Conservation (phyloP, 257 asterid genomes). For the Ilex asprella region DNA sequence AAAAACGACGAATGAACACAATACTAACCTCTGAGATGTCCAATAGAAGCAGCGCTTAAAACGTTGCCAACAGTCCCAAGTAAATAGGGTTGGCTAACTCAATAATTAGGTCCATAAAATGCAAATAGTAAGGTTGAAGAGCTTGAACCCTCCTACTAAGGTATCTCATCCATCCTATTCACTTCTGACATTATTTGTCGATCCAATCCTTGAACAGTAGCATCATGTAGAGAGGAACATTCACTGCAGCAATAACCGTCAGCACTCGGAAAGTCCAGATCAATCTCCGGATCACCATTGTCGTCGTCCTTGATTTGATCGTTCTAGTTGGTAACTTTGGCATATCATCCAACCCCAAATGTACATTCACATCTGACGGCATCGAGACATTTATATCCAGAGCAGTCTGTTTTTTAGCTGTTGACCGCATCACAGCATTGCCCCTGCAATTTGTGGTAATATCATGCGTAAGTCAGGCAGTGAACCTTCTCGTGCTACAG, state of each 20-base stretch:
- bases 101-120: no score
- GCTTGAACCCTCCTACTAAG: no score
- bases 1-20: no score
- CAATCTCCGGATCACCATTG: constrained; percentile 53
- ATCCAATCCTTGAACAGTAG: constrained; percentile 91
- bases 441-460: constrained; percentile 44
- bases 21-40: no score
- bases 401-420: constrained; percentile 44
- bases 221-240: constrained; percentile 73
- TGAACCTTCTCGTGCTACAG: no score
- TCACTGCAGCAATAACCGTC: constrained; percentile 55
- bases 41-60: no score
- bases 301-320: constrained; percentile 39
- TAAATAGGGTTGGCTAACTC: no score
- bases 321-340: constrained; percentile 26
- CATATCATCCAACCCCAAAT: constrained; percentile 30
- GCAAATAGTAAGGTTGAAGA: no score
- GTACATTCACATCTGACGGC: constrained; percentile 41
- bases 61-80: no score
- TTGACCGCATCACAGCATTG: constrained; percentile 65
- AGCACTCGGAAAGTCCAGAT: constrained; percentile 43
- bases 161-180: neutral
- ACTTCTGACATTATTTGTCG: constrained; percentile 38
- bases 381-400: constrained; percentile 25
- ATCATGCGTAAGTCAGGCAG: neutral